phyloP scores from a whole-genome alignment of 306 rosid genomes.

The Notholithocarpus densiflorus region DNA sequence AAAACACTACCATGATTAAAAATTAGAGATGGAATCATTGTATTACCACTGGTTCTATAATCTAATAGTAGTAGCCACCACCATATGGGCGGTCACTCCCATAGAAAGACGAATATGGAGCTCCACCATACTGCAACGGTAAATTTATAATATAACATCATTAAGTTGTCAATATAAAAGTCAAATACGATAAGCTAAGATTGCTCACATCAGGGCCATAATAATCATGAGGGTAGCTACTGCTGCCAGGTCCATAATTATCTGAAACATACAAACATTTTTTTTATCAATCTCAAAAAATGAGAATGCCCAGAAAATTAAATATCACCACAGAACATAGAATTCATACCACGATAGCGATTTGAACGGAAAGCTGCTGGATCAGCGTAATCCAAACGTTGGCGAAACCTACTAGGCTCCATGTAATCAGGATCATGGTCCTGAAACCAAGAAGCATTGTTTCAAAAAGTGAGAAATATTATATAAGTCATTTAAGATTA shows the following conservation, averaged over 20 bases:
- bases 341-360: constrained; percentile 46
- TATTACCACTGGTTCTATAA: constrained; percentile 35
- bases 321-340: not conserved
- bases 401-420: constrained; percentile 63
- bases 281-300: not conserved
- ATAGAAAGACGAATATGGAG: constrained; percentile 49
- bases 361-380: constrained; percentile 45
- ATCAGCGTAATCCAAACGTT: constrained; percentile 59
- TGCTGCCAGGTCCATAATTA: constrained; percentile 45
- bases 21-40: constrained; percentile 11
- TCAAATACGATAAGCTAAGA: constrained; percentile 18
- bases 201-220: constrained; percentile 64
- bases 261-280: constrained; percentile 31
- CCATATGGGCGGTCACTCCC: constrained; percentile 46
- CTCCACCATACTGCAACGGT: constrained; percentile 51
- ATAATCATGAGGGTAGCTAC: constrained; percentile 48
- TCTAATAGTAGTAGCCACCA: constrained; percentile 50
- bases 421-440: constrained; percentile 62
- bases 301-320: not conserved
- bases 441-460: constrained; percentile 31
- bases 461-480: constrained; percentile 10
- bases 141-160: constrained; percentile 25
- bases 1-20: constrained; percentile 13
- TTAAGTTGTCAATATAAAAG: not conserved
- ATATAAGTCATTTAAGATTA: not conserved